Evolutionary conservation across 2,329 filamentous ascomycete genomes (phyloP).

Genomic region (Myriosclerotinia scirpicola): DNA sequence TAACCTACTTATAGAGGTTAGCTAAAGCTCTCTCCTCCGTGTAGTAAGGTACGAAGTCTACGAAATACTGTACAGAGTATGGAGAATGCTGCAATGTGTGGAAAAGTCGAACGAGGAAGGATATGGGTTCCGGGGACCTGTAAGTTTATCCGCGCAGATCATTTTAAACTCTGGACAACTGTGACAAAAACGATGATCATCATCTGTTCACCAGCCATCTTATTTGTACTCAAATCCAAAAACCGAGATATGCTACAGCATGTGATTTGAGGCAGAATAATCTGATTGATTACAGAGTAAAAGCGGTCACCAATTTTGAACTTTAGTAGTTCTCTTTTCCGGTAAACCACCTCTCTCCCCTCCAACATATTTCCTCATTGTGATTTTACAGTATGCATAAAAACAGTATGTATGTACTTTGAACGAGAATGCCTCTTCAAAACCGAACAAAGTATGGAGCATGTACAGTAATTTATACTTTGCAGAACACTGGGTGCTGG

Average conservation of each 20-base stretch:
- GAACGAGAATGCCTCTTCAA: too few relatives aligned
- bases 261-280: not conserved
- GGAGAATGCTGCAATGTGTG: too few relatives aligned
- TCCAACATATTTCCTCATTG: not conserved
- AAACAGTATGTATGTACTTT: too few relatives aligned
- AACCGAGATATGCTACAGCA: not conserved
- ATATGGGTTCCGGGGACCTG: not conserved
- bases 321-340: not conserved
- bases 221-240: not conserved
- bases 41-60: too few relatives aligned
- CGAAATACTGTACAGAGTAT: not conserved
- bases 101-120: not conserved
- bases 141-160: not conserved
- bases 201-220: constrained; percentile 1
- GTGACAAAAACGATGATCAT: constrained; percentile 3
- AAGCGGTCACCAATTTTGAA: not conserved
- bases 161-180: not conserved
- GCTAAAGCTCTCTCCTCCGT: too few relatives aligned
- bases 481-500: not conserved
- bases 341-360: not conserved
- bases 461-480: too few relatives aligned
- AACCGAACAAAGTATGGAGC: too few relatives aligned
- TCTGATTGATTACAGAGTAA: not conserved
- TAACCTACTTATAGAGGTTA: too few relatives aligned
- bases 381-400: not conserved